Evolutionary conservation across 495 filamentous ascomycete genomes (phyloP), one percentile per base, ranked within the genome.

Genomic region (Aspergillus olivimuriae): DNA sequence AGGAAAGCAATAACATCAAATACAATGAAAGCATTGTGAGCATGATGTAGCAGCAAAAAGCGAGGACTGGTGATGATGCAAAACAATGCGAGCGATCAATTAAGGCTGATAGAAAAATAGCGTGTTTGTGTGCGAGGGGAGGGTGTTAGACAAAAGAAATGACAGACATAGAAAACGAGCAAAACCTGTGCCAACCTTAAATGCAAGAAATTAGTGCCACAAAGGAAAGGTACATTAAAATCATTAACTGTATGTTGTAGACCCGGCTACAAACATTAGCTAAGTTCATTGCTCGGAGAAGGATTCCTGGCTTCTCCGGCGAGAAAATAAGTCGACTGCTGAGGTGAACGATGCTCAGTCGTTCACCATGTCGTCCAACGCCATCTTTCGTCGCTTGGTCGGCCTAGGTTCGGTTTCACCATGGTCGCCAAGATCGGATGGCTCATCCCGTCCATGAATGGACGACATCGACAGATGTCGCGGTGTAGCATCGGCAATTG

Each of bases 301-400:
- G 33, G 33, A 1, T 34, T 34, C 33, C 14, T 10, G 33, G n/a
- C n/a, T n/a, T n/a, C n/a, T n/a, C n/a, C n/a, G n/a, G n/a, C n/a
- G n/a, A n/a, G n/a, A n/a, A n/a, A n/a, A n/a, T n/a, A n/a, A n/a
- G n/a, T n/a, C n/a, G n/a, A n/a, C n/a, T n/a, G n/a, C n/a, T n/a
- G n/a, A n/a, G n/a, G n/a, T n/a, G n/a, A n/a, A n/a, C n/a, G n/a
- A n/a, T n/a, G n/a, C 32, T 53, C 48, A 73, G 18, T 62, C 67
- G 33, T 73, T 73, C 12, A 73, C 69, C 58, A 73, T 73, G 34
- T 73, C 67, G 43, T 73, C 64, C 39, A 73, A 38, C 11, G 69
- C 49, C 89, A 83, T 56, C 73, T 83, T 50, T 81, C 74, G 67
- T 71, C 94, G 56, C 75, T 89, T 53, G 78, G 87, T 11, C 72